These are phyloP conservation scores for Flaveria floridana DNA, from an alignment of 140 eudicot species.

Conservation along the genomic window DNA sequence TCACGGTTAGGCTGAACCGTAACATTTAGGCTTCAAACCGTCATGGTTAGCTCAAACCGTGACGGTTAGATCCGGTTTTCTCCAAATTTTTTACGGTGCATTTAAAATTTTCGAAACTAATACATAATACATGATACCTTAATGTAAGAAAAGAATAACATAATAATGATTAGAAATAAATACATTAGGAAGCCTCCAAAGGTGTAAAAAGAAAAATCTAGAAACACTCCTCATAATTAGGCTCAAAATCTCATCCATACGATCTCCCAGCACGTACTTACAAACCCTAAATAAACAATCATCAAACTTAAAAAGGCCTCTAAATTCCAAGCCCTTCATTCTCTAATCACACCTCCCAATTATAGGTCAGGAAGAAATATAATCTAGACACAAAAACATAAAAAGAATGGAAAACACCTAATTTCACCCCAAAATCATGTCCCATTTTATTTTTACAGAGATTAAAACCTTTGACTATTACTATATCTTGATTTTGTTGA, in stretches of 20 bases:
- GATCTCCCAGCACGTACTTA: constrained; percentile 36
- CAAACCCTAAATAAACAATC: constrained; percentile 34
- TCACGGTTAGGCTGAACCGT: too few species aligned
- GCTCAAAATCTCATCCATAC: constrained; percentile 38
- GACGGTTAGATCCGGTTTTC: too few species aligned
- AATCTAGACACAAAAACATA: constrained; percentile 8
- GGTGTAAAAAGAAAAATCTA: constrained; percentile 29
- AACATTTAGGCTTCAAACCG: too few species aligned
- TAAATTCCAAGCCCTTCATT: neutral
- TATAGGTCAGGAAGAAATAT: neutral
- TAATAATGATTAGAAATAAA: constrained; percentile 24
- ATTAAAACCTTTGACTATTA: constrained; percentile 31
- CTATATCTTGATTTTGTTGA: constrained; percentile 27
- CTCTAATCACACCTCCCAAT: neutral
- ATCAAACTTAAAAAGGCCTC: neutral
- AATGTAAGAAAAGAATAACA: too few species aligned
- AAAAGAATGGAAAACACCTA: constrained; percentile 9
- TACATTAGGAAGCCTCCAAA: constrained; percentile 31
- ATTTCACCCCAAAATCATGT: constrained; percentile 23
- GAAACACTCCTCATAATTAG: constrained; percentile 30
- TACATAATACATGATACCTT: too few species aligned
- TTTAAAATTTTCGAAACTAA: too few species aligned
- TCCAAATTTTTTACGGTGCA: too few species aligned
- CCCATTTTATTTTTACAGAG: neutral
- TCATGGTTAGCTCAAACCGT: too few species aligned